Evolutionary conservation across 768 basidiomycete genomes (phyloP).

Genomic region (Galerina sulciceps): DNA sequence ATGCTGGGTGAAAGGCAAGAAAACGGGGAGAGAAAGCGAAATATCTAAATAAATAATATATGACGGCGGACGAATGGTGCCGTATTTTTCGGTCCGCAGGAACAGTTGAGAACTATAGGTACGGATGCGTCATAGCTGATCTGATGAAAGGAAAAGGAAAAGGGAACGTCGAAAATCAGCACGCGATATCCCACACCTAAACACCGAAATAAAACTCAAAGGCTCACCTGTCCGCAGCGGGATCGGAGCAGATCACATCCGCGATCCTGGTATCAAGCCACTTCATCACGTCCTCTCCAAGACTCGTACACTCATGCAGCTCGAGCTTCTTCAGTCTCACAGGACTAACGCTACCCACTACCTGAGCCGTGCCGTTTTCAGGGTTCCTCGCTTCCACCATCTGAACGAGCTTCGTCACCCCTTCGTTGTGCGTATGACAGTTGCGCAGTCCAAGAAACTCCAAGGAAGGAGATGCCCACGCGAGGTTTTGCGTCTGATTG

Average conservation of each 20-base stretch:
- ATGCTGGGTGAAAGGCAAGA: neutral
- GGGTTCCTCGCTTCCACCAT: conserved; percentile 78
- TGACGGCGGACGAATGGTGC: neutral
- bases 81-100: neutral
- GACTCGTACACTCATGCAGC: conserved; percentile 65
- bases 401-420: conserved; percentile 68
- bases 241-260: conserved; percentile 66
- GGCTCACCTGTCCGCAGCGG: conserved; percentile 51
- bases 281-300: conserved; percentile 70
- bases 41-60: neutral
- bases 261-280: conserved; percentile 69
- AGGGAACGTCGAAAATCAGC: neutral
- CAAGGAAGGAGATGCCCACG: conserved; percentile 71
- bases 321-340: conserved; percentile 61
- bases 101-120: conserved; percentile 5
- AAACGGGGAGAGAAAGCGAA: neutral
- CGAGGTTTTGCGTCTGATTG: conserved; percentile 25
- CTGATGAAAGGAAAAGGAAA: conserved; percentile 2
- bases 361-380: conserved; percentile 34
- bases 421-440: conserved; percentile 69
- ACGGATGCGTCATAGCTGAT: conserved; percentile 18
- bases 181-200: neutral
- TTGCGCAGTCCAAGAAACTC: conserved; percentile 62
- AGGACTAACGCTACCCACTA: conserved; percentile 52
- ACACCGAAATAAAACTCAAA: neutral